Evolutionary conservation across 805 yeast species (phyloP), one percentile per base, ranked within the genome.

Genomic region (Kuraishia piskuri): DNA sequence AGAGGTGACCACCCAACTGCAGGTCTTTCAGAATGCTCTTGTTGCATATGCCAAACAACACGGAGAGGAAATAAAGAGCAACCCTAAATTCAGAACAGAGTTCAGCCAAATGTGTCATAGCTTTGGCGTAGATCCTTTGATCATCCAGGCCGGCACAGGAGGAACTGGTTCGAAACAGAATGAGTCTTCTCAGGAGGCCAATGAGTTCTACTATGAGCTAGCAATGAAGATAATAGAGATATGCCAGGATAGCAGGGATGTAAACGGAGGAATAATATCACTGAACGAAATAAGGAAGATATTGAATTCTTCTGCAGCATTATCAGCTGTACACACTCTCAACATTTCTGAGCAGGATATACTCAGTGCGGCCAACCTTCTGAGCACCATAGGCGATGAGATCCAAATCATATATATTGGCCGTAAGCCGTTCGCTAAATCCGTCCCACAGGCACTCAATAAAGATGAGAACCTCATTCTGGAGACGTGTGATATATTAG

Each of bases 41-140:
- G 68, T 85, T n/a, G 80, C 80, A 58, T 89, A 89, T 67, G 90
- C 94, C 14, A 73, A 72, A 46, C 85, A 83, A 22, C 90, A 90
- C 63, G 82, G 84, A 10, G 74, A 75, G 7, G 90, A 86, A 58
- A 83, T 91, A 48, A 69, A 78, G 52, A 74, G 73, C 49, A 84
- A 88, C 63, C 75, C 84, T 0, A 80, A 80, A 54, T 79, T 90
- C 61, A 72, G 95, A 26, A 70, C 77, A 25, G 84, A 88, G 63
- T 89, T 90, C 65, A 82, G 88, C 40, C 77, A 79, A 55, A 83
- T 91, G 71, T 90, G 96, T 61, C 72, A 78, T 3, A 79, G 84
- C 59, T 83, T 90, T 25, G 97, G 97, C 1, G 84, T 90, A 20
- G 97, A 91, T 64, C 94, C 96, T 0, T 65, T 91, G 24, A 72